These are phyloP conservation scores for Corinectria fuckeliana DNA, from an alignment of 2,329 filamentous ascomycete genomes.

Conservation along the genomic window DNA sequence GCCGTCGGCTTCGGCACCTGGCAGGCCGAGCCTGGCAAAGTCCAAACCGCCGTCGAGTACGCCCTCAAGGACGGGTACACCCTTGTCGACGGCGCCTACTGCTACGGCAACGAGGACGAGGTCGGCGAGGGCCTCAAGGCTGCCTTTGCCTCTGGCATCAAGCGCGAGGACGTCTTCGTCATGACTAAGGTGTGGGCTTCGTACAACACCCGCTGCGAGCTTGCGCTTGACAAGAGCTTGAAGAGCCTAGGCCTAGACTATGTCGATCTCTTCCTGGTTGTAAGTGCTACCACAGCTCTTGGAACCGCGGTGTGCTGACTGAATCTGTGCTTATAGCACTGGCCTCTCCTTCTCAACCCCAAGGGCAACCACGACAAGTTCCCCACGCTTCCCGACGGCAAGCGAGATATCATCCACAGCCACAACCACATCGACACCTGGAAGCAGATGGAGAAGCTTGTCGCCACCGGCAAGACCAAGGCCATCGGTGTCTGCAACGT, in stretches of 20 bases:
- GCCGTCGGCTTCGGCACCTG: conserved; percentile 71
- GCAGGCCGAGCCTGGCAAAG: conserved; percentile 66
- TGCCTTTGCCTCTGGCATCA: conserved; percentile 72
- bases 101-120: conserved; percentile 83
- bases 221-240: conserved; percentile 75
- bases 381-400: conserved; percentile 76
- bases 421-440: conserved; percentile 79
- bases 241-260: conserved; percentile 78
- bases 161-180: conserved; percentile 81
- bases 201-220: conserved; percentile 73
- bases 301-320: not conserved
- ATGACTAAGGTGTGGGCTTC: conserved; percentile 88
- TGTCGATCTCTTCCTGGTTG: conserved; percentile 78
- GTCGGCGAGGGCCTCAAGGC: conserved; percentile 80
- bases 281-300: conserved; percentile 35
- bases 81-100: conserved; percentile 75
- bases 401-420: conserved; percentile 72
- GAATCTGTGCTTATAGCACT: conserved; percentile 60
- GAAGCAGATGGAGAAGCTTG: conserved; percentile 75
- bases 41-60: conserved; percentile 62
- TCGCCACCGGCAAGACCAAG: conserved; percentile 63
- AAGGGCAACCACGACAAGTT: conserved; percentile 78
- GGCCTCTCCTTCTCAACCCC: conserved; percentile 82
- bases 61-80: conserved; percentile 65
- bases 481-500: conserved; percentile 64